Evolutionary conservation across 148 eudicot genomes (phyloP).

Genomic region (Rhododendron ovatum): DNA sequence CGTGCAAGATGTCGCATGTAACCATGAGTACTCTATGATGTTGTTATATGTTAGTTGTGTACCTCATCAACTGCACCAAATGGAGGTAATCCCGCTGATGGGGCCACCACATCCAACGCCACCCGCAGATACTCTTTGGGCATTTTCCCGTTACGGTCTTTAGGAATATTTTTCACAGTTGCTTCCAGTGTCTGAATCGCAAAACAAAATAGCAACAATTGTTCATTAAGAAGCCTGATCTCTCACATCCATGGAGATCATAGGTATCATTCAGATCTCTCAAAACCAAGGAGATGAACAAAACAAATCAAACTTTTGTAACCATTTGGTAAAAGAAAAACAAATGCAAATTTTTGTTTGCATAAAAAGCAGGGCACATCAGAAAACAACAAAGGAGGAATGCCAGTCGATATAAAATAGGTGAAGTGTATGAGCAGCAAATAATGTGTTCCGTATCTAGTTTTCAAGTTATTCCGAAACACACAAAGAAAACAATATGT

Average conservation of each 20-base stretch:
- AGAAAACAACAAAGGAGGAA: not conserved
- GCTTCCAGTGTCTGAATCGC: conserved; percentile 52
- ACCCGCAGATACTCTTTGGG: conserved; percentile 55
- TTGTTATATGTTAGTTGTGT: not conserved
- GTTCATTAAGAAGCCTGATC: not conserved
- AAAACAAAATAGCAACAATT: not conserved
- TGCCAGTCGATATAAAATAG: not conserved
- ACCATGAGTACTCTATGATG: not conserved
- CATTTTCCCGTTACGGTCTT: conserved; percentile 59
- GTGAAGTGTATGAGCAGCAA: not conserved
- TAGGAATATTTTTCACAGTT: conserved; percentile 46
- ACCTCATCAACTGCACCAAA: conserved; percentile 82
- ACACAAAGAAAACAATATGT: not conserved
- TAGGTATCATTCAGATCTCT: not conserved
- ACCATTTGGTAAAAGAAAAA: not conserved
- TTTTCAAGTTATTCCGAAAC: not conserved
- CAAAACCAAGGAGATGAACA: not conserved
- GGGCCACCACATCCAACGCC: conserved; percentile 66
- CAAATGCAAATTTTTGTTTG: not conserved
- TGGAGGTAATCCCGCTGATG: conserved; percentile 86
- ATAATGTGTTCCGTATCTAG: not conserved
- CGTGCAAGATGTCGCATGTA: not conserved
- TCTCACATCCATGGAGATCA: not conserved
- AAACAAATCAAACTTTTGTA: not conserved
- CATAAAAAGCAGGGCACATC: not conserved